These are phyloP conservation scores for Epichloe bromicola DNA, from an alignment of 2,329 filamentous ascomycete species.

Conservation along the genomic window DNA sequence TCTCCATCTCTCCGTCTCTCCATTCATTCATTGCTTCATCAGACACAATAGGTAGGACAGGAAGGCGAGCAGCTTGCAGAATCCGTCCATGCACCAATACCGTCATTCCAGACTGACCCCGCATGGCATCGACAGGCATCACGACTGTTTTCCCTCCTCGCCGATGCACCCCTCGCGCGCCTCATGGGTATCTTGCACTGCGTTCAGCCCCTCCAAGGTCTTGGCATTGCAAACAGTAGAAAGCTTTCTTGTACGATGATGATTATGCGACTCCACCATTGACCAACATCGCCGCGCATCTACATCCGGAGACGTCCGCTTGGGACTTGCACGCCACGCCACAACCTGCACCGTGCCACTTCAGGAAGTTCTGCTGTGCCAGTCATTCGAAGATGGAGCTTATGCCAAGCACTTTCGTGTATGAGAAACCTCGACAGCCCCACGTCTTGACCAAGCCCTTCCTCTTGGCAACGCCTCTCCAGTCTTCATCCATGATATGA, in stretches of 20 bases:
- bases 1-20: neutral
- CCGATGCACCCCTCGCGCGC: no score
- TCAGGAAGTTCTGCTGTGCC: neutral
- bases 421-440: neutral
- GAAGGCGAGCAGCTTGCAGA: no score
- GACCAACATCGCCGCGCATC: neutral
- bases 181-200: no score
- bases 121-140: neutral
- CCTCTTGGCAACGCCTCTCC: conserved; percentile 1
- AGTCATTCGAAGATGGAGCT: neutral
- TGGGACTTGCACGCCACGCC: neutral
- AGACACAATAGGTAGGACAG: no score
- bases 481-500: neutral
- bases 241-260: neutral
- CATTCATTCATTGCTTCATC: no score
- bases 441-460: neutral
- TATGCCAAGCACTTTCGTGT: conserved; percentile 1
- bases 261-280: neutral
- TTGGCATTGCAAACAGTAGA: conserved; percentile 1
- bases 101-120: no score
- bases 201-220: neutral
- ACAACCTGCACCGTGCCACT: neutral
- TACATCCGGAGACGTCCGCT: neutral
- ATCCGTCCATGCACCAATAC: no score
- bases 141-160: neutral